These are phyloP conservation scores for Sedum album DNA, from an alignment of 164 flowering plant species.

Conservation along the genomic window DNA sequence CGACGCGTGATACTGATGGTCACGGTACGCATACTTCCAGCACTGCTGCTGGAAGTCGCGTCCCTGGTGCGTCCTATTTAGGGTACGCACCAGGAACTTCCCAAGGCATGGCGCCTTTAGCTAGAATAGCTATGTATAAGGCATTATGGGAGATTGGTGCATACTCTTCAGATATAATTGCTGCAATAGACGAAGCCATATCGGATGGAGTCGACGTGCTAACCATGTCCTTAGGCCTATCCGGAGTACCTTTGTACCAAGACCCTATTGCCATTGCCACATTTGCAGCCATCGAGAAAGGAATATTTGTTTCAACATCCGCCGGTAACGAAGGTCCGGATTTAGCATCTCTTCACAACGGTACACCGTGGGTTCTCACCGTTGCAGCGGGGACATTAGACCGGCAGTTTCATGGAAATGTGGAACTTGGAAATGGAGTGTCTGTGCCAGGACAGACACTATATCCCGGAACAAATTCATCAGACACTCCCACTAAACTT, in stretches of 20 bases:
- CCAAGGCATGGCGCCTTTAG: constrained; percentile 51
- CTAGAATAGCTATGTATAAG: constrained; percentile 67
- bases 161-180: constrained; percentile 38
- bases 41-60: constrained; percentile 56
- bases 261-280: constrained; percentile 67
- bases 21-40: constrained; percentile 74
- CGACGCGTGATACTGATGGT: constrained; percentile 56
- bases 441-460: constrained; percentile 33
- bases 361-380: constrained; percentile 62
- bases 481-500: constrained; percentile 16
- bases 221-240: constrained; percentile 49
- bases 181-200: constrained; percentile 61
- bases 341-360: constrained; percentile 37
- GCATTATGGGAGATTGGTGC: constrained; percentile 40
- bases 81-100: constrained; percentile 59
- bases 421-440: constrained; percentile 39
- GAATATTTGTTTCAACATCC: constrained; percentile 52
- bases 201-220: constrained; percentile 53
- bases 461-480: constrained; percentile 24
- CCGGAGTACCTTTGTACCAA: constrained; percentile 27
- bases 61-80: constrained; percentile 35
- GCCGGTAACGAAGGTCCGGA: constrained; percentile 72
- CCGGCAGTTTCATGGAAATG: constrained; percentile 35
- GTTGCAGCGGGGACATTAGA: constrained; percentile 67
- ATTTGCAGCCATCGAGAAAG: constrained; percentile 52